Evolutionary conservation across 2,329 filamentous ascomycete species (phyloP), one percentile per base, ranked within the genome.

Genomic region (Fusarium clavum): DNA sequence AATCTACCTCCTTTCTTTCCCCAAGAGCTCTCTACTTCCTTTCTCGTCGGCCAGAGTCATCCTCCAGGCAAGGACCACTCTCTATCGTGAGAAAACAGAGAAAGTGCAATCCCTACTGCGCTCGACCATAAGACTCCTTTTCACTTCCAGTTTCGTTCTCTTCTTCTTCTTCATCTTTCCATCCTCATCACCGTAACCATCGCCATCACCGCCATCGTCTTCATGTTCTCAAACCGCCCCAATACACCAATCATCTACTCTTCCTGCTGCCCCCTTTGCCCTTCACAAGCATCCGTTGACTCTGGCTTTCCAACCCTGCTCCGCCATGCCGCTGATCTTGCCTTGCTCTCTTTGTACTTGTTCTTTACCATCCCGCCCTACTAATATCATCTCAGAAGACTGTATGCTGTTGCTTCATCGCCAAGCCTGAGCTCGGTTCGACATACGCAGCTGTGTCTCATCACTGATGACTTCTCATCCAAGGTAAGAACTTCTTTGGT

Each of bases 301-400:
- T 30, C 29, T 8, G n/a, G n/a, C 34, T 38, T 7, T 2, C 10
- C 34, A 38, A 5, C 0, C 6, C 34, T 38, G 18, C 6, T 38
- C 18, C 18, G 6, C 2, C 34, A n/a, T n/a, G 18, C 34, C 34
- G 34, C 8, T 4, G 9, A 32, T 18, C 18, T 53, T 57, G 20
- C 27, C 13, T 32, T 43, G 16, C 18, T 53, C 32, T 20, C 25
- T 27, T 51, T 29, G 4, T 51, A 40, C 12, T 12, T 29, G 5
- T 8, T 6, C n/a, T 40, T 29, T 18, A 6, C 11, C 18, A 29
- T 30, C 12, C 45, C 20, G 5, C 30, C 7, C 20, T 52, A 10
- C 27, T 14, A 6, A 8, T 7, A 58, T 58, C 53, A 59, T 59
- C 54, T 61, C 44, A 61, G 54, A 61, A 24, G 27, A 58, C 43